These are phyloP conservation scores for Auriscalpium microsporum DNA, from an alignment of 768 basidiomycete species.

Conservation along the genomic window DNA sequence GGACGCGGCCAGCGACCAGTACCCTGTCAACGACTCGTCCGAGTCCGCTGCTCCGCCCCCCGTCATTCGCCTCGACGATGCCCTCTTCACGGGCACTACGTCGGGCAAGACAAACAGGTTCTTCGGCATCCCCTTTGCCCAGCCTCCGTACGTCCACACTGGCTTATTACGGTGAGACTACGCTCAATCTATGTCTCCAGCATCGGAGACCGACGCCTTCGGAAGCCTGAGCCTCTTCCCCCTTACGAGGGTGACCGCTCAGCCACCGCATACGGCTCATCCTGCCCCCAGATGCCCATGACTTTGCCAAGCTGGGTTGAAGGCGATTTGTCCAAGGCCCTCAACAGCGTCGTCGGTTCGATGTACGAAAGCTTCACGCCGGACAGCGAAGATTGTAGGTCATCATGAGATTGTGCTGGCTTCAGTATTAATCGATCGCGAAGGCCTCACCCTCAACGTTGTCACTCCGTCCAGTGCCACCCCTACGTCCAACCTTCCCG, in stretches of 20 bases:
- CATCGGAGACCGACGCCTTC: slow-evolving; percentile 29
- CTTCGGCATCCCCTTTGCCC: slow-evolving; percentile 34
- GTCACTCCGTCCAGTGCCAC: slow-evolving; percentile 10
- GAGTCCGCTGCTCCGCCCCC: background rate
- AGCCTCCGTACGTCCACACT: slow-evolving; percentile 25
- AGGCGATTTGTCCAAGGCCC: background rate
- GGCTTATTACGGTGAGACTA: background rate
- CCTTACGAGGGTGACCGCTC: slow-evolving; percentile 13
- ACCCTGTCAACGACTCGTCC: background rate
- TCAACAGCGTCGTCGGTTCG: background rate
- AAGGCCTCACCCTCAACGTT: slow-evolving; percentile 20
- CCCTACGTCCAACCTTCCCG: slow-evolving; percentile 12
- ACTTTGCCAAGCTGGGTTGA: slow-evolving; percentile 2
- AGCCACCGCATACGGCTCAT: slow-evolving; percentile 14
- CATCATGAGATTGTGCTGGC: no score
- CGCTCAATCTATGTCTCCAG: slow-evolving; percentile 12
- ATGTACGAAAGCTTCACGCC: slow-evolving; percentile 4
- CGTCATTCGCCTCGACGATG: slow-evolving; percentile 22
- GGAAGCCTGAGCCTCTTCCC: slow-evolving; percentile 17
- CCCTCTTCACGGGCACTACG: slow-evolving; percentile 20
- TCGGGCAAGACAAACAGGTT: slow-evolving; percentile 22
- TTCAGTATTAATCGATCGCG: background rate
- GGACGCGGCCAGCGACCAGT: no score
- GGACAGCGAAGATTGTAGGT: slow-evolving; percentile 16
- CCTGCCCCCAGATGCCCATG: slow-evolving; percentile 20